These are phyloP conservation scores for Marasmius fiardii DNA, from an alignment of 1,284 basidiomycete genomes.

Conservation along the genomic window DNA sequence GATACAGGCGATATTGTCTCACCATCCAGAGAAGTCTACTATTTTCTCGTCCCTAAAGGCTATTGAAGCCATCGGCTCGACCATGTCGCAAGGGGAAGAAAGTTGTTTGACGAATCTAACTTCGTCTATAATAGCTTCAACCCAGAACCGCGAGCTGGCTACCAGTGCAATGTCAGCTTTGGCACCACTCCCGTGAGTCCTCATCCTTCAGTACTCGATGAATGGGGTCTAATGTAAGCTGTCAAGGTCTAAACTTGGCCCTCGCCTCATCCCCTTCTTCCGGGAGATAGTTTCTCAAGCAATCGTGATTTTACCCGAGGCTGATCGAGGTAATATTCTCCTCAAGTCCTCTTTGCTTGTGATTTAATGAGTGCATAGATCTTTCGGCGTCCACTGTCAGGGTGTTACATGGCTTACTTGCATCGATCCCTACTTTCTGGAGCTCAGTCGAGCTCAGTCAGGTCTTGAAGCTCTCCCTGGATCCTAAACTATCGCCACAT, in stretches of 20 bases:
- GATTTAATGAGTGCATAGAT: constrained; percentile 14
- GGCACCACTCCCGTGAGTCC: constrained; percentile 56
- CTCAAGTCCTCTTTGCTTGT: constrained; percentile 1
- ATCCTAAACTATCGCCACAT: constrained; percentile 28
- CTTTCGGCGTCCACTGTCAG: constrained; percentile 37
- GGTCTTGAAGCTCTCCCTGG: constrained; percentile 56
- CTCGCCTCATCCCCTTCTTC: constrained; percentile 83
- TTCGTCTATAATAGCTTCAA: constrained; percentile 51
- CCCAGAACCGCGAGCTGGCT: constrained; percentile 35
- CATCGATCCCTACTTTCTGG: constrained; percentile 71
- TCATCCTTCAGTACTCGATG: constrained; percentile 1
- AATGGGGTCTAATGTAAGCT: constrained; percentile 11
- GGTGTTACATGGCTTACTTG: constrained; percentile 55
- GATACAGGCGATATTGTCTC: constrained; percentile 46
- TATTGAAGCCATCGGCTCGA: constrained; percentile 54
- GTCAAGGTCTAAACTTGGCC: constrained; percentile 71
- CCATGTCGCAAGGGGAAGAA: constrained; percentile 67
- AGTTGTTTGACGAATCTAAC: constrained; percentile 53
- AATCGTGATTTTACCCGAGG: constrained; percentile 44
- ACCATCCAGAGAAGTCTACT: constrained; percentile 35
- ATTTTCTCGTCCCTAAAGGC: constrained; percentile 52
- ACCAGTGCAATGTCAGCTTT: constrained; percentile 51
- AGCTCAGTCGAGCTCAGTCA: constrained; percentile 54
- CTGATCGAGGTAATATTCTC: constrained; percentile 29
- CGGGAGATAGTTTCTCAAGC: constrained; percentile 66